phyloP scores from a whole-genome alignment of 2,329 filamentous ascomycete species.

The Calcarisporium arbuscula region DNA sequence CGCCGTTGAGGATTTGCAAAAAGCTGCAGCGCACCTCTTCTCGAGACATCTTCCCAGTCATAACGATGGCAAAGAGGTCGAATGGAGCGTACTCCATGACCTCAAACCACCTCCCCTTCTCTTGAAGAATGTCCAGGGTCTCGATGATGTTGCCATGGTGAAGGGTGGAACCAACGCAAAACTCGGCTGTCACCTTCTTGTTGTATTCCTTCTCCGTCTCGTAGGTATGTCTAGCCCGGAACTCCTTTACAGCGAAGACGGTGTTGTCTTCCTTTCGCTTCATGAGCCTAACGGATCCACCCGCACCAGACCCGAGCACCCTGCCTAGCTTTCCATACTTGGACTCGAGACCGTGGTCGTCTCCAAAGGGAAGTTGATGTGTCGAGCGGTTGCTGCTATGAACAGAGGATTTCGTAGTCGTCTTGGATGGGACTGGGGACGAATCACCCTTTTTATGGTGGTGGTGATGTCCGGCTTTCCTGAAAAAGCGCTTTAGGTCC shows the following conservation, averaged over 20 bases:
- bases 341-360: slow-evolving; percentile 82
- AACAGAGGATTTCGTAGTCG: slow-evolving; percentile 36
- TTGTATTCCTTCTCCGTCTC: slow-evolving; percentile 94
- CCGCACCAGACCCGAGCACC: slow-evolving; percentile 87
- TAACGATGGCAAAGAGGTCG: slow-evolving; percentile 95
- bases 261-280: slow-evolving; percentile 87
- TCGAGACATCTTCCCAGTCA: slow-evolving; percentile 95
- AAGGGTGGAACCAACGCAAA: slow-evolving; percentile 93
- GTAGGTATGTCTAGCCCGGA: slow-evolving; percentile 83
- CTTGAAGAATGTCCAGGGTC: slow-evolving; percentile 91
- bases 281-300: slow-evolving; percentile 89
- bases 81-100: slow-evolving; percentile 98
- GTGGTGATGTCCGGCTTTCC: slow-evolving; percentile 63
- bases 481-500: slow-evolving; percentile 95
- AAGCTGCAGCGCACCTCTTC: slow-evolving; percentile 90
- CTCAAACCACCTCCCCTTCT: slow-evolving; percentile 92
- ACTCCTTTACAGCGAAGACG: slow-evolving; percentile 97
- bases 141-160: slow-evolving; percentile 99
- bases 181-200: slow-evolving; percentile 97
- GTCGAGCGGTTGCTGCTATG: slow-evolving; percentile 29
- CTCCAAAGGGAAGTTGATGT: slow-evolving; percentile 77
- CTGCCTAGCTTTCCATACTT: slow-evolving; percentile 96
- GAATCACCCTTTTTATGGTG: slow-evolving; percentile 63
- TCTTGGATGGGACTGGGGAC: slow-evolving; percentile 53
- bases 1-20: slow-evolving; percentile 88